Evolutionary conservation across 2,329 filamentous ascomycete species (phyloP), one percentile per base, ranked within the genome.

Genomic region (Hymenotorrendiella dingleyae): DNA sequence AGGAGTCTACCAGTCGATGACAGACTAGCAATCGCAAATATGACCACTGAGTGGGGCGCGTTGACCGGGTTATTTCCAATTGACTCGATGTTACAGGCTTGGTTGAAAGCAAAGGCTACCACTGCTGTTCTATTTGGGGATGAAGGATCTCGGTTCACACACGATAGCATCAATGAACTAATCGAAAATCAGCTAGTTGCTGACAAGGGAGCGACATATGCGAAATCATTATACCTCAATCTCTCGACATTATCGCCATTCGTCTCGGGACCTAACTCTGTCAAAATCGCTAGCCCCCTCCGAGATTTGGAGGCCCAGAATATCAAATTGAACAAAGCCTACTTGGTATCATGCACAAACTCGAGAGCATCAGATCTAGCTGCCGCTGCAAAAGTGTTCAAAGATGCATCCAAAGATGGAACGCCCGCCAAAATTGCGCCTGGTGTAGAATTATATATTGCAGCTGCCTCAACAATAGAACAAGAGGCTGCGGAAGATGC

Each of bases 321-420:
- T 50, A 94, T 97, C 62, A 74, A 78, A 36, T 65, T 97, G 17
- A 68, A 96, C 68, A 88, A 85, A 60, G 89, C 86, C 0, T 96
- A 95, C 62, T 71, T 96, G 0, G 83, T 96, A 0, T 89, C 83
- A 0, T 97, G 91, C 70, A 97, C 91, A 5, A 96, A 96, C 66
- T 82, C 79, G 0, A 74, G 91, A 37, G 76, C 80, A 8, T 89
- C 86, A 0, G 91, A 97, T 62, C 71, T 97, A 11, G 80, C 80
- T 0, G 81, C 84, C 0, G 91, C 91, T 1, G 90, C 89, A 1
- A 77, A 76, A 34, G 90, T 97, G 2, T 94, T 97, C 73, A 80
- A 78, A 43, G 84, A 91, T 28, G 87, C 86, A 1, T 78, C 83
- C 0, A 62, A 67, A 40, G 69, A 69, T 19, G 84, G 80, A 11